phyloP scores from a whole-genome alignment of 139 green algal species.

The Chlorella sorokiniana region DNA sequence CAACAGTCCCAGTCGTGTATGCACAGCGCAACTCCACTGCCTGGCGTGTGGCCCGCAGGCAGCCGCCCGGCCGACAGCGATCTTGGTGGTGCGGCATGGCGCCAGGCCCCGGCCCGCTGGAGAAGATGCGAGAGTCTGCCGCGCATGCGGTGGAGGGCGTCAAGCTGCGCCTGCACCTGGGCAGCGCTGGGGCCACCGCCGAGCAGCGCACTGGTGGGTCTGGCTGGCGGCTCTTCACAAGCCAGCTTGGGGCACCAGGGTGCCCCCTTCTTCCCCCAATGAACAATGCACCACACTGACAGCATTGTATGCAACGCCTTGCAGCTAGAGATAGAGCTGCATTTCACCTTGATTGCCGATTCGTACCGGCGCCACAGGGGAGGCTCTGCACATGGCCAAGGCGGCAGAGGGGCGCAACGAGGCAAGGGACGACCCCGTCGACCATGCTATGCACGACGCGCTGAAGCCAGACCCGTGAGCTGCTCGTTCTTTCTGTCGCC shows the following conservation, averaged over 20 bases:
- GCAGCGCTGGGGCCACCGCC: not conserved
- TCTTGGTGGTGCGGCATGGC: not conserved
- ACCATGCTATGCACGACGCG: conserved; percentile 20
- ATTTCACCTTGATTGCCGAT: not conserved
- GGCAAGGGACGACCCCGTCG: conserved; percentile 1
- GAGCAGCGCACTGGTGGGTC: conserved; percentile 15
- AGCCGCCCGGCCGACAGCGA: not conserved
- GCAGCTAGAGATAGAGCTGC: not conserved
- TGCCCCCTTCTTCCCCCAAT: not conserved
- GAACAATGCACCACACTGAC: not conserved
- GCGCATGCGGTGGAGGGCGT: conserved; percentile 17
- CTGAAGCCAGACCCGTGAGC: conserved; percentile 5
- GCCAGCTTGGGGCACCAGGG: not conserved
- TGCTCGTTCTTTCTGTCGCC: not conserved
- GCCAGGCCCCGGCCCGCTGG: not conserved
- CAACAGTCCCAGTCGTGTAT: too few species aligned
- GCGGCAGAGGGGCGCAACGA: conserved; percentile 25
- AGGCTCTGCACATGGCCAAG: conserved; percentile 30
- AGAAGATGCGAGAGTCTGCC: conserved; percentile 19
- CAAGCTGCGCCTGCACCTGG: conserved; percentile 30
- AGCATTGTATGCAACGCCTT: not conserved
- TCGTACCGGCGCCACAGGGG: not conserved
- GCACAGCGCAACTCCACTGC: too few species aligned
- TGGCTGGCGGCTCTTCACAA: too few species aligned
- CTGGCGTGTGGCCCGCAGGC: too few species aligned